Conservation (phyloP, 2,329 filamentous ascomycete genomes). For the Calonectria henricotiae region DNA sequence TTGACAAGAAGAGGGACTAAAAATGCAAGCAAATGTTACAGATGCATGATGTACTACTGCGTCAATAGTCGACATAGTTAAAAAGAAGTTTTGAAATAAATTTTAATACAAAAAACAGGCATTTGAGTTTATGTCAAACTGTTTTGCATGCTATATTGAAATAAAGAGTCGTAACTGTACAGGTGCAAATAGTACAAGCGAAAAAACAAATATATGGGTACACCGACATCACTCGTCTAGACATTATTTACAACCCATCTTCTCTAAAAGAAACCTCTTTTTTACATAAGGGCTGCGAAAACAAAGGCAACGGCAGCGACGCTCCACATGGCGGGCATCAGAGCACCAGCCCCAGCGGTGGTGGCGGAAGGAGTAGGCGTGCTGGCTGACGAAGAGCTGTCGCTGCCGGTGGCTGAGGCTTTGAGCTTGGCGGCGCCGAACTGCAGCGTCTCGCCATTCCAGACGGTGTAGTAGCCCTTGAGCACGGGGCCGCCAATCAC, state of each 20-base stretch:
- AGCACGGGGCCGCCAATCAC: slow-evolving; percentile 56
- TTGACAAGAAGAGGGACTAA: slow-evolving; percentile 45
- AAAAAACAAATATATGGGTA: background rate
- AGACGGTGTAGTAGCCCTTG: slow-evolving; percentile 58
- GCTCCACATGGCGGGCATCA: slow-evolving; percentile 19
- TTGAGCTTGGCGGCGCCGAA: slow-evolving; percentile 50
- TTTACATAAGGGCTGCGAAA: slow-evolving; percentile 8
- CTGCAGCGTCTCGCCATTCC: slow-evolving; percentile 53
- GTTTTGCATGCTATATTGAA: background rate
- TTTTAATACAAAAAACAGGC: background rate
- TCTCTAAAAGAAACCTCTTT: background rate
- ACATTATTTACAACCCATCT: background rate
- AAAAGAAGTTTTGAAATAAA: too few relatives aligned
- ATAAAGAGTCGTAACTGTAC: background rate
- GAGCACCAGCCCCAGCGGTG: slow-evolving; percentile 1
- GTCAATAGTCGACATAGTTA: background rate
- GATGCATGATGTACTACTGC: background rate
- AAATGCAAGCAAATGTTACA: background rate
- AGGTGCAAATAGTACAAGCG: background rate
- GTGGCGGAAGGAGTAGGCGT: slow-evolving; percentile 11
- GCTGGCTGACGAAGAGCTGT: background rate
- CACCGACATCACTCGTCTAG: background rate
- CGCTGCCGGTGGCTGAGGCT: slow-evolving; percentile 4
- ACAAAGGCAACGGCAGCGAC: slow-evolving; percentile 1
- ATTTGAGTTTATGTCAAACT: background rate